These are phyloP conservation scores for Pholiota conissans DNA, from an alignment of 768 basidiomycete species.

Conservation along the genomic window DNA sequence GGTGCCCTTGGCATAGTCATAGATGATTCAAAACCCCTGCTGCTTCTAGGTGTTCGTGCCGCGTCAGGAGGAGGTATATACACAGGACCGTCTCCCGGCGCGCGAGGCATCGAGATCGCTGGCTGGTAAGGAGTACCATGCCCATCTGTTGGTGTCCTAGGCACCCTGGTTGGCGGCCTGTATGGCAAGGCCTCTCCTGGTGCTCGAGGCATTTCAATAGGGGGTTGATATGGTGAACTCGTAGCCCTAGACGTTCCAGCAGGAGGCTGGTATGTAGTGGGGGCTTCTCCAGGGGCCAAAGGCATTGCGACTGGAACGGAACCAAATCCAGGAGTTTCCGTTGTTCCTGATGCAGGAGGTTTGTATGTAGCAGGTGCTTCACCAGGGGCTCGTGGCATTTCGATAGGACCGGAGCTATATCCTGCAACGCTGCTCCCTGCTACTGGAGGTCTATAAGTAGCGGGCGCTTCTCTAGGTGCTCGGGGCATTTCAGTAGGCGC, in stretches of 20 bases:
- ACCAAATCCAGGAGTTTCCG: neutral
- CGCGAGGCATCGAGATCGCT: neutral
- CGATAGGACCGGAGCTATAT: neutral
- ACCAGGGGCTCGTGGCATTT: neutral
- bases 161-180: neutral
- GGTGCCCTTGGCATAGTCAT: neutral
- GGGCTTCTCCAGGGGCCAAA: neutral
- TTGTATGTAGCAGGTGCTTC: neutral
- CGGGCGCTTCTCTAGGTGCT: neutral
- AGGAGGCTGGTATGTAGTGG: neutral
- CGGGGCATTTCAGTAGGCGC: neutral
- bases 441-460: neutral
- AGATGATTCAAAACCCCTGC: neutral
- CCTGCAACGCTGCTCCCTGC: neutral
- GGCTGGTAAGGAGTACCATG: neutral
- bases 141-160: neutral
- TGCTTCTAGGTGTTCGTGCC: neutral
- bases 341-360: neutral
- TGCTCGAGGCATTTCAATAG: neutral
- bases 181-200: neutral
- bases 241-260: neutral
- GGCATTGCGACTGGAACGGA: neutral
- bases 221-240: conserved; percentile 1
- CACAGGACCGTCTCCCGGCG: neutral
- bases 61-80: neutral